Base-by-base conservation (phyloP, 352 stramenopile species). In the Phytophthora colocasiae region DNA sequence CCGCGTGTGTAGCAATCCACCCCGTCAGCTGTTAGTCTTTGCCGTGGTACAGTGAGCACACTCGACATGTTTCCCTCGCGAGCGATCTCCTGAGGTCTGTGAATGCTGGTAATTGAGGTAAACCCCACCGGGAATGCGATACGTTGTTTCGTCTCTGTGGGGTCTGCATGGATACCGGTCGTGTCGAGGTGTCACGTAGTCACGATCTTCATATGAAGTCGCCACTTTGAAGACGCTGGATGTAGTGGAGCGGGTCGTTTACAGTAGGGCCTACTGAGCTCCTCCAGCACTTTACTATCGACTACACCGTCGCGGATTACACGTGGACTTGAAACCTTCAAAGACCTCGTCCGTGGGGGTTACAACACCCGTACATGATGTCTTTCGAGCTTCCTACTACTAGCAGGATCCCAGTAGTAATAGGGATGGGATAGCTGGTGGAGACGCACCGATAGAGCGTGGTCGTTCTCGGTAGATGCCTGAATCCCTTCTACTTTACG, bases 151-250 rank as follows among this genome's bases (percentile, higher is more conserved):
- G 7, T 68, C n/a, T 58, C 47, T 45, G 58, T 11, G 45, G 15
- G 6, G 71, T 69, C 5, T 58, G 15, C 36, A 75, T 65, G 27
- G n/a, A 66, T 66, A 2, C 72, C 68, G 17, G 69, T 73, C 3
- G 72, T 69, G 29, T 80, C 72, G 34, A 80, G n/a, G 68, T 7
- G 63, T 78, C 47, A 78, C 73, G 49, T 69, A 77, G 65, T 80
- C 72, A 4, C 71, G 67, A 34, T 69, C 58, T 27, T 78, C 58
- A 43, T 73, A 75, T 8, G n/a, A n/a, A 77, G 50, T 15, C 68
- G 47, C 73, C 73, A 81, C n/a, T n/a, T 51, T 74, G 63, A 44
- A 81, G 49, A 43, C 57, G n/a, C n/a, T n/a, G 71, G 26, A 75
- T 61, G 58, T 70, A 53, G 48, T 71, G 69, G 55, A 78, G 75